Conservation (phyloP, 495 filamentous ascomycete species). For the Neurospora africana region DNA sequence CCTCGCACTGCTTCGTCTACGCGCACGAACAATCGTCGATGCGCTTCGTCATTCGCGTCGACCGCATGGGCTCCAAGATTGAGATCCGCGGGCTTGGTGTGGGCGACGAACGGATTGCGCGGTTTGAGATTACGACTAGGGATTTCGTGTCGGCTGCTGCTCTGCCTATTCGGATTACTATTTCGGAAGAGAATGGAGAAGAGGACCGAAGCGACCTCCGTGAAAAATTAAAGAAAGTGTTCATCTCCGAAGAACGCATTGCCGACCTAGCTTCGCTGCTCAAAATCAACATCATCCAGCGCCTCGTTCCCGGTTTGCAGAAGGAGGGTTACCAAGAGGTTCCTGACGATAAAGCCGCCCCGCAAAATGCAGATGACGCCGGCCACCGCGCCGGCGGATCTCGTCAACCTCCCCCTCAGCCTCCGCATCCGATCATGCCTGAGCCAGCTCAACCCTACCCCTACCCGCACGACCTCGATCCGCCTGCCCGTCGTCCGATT, state of each 20-base stretch:
- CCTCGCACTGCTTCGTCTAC: slow-evolving; percentile 73
- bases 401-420: slow-evolving; percentile 1
- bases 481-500: slow-evolving; percentile 49
- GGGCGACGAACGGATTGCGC: slow-evolving; percentile 69
- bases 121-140: slow-evolving; percentile 61
- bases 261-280: slow-evolving; percentile 54
- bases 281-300: slow-evolving; percentile 71
- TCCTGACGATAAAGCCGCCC: slow-evolving; percentile 22
- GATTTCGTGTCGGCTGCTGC: slow-evolving; percentile 57
- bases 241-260: slow-evolving; percentile 61
- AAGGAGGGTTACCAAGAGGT: slow-evolving; percentile 64
- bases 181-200: slow-evolving; percentile 17
- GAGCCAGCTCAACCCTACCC: slow-evolving; percentile 54
- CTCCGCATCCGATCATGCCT: slow-evolving; percentile 19
- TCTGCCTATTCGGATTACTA: slow-evolving; percentile 37
- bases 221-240: slow-evolving; percentile 50
- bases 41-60: slow-evolving; percentile 71
- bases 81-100: slow-evolving; percentile 70
- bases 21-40: slow-evolving; percentile 81
- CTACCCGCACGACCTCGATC: slow-evolving; percentile 57
- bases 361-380: slow-evolving; percentile 21
- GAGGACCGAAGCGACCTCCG: slow-evolving; percentile 32
- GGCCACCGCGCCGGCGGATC: slow-evolving; percentile 12
- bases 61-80: slow-evolving; percentile 71
- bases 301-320: slow-evolving; percentile 58